Percentiles rank a stretch among this genome's conserved stretches.
These are phyloP conservation scores for Hericium erinaceus DNA, from an alignment of 768 basidiomycete species.

Conservation along the genomic window DNA sequence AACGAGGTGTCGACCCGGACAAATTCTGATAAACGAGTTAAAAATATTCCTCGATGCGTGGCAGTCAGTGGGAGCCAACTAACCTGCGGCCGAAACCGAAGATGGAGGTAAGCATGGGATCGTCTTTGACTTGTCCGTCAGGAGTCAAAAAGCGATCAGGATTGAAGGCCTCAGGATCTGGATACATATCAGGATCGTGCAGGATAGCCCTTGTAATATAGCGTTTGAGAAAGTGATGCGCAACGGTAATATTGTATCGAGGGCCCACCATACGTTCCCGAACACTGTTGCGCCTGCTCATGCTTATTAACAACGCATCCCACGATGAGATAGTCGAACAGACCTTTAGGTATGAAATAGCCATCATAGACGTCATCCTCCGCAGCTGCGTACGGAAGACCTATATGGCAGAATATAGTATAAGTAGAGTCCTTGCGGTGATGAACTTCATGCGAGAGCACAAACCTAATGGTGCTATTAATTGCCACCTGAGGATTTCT, in stretches of 20 bases:
- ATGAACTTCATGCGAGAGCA: too few relatives aligned
- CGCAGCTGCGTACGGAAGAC: neutral
- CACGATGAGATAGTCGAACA: neutral
- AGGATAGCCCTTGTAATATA: slow-evolving; percentile 15
- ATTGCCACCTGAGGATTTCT: slow-evolving; percentile 18
- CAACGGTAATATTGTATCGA: too few relatives aligned
- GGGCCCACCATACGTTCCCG: neutral
- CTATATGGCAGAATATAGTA: neutral
- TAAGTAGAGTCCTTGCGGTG: too few relatives aligned
- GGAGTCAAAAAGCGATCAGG: slow-evolving; percentile 26
- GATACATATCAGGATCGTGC: slow-evolving; percentile 23
- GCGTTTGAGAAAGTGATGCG: neutral
- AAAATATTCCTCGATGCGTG: neutral
- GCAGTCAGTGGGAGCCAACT: neutral
- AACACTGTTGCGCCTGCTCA: neutral
- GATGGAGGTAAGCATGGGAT: neutral
- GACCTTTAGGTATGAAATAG: neutral
- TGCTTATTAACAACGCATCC: neutral
- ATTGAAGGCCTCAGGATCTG: slow-evolving; percentile 28
- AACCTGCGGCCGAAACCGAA: neutral
- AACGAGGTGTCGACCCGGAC: slow-evolving; percentile 2
- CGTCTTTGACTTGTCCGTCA: neutral
- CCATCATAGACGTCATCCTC: neutral
- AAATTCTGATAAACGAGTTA: neutral
- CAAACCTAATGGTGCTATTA: slow-evolving; percentile 4